Conservation (phyloP, 441 rosid species). For the Mallotus repandus region DNA sequence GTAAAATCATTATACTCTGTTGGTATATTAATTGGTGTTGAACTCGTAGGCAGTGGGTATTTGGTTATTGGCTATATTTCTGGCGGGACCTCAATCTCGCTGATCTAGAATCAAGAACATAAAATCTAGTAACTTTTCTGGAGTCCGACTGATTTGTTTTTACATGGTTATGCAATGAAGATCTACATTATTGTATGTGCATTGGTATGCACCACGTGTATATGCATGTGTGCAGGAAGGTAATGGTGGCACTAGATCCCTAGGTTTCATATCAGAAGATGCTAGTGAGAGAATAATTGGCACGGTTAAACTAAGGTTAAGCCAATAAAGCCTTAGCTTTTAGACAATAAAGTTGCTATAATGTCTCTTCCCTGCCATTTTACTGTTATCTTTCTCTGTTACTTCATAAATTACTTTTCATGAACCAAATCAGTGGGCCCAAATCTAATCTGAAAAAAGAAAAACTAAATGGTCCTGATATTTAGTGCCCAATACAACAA, state of each 20-base stretch:
- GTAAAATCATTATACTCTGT: not conserved
- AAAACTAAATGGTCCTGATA: not conserved
- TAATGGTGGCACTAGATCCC: not conserved
- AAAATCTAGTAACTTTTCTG: not conserved
- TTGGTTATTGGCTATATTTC: not conserved
- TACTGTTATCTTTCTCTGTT: not conserved
- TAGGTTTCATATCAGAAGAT: not conserved
- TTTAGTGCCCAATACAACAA: not conserved
- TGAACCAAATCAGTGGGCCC: not conserved
- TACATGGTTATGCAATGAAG: not conserved
- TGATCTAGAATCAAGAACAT: not conserved
- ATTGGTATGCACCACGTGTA: not conserved
- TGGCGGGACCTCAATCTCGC: not conserved
- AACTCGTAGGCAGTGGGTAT: not conserved
- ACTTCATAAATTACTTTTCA: not conserved
- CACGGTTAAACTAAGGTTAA: not conserved
- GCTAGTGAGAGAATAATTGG: not conserved
- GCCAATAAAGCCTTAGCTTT: not conserved
- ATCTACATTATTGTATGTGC: not conserved
- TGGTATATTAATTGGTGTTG: not conserved
- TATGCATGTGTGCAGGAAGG: not conserved
- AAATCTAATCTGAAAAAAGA: not conserved
- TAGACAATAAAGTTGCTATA: not conserved
- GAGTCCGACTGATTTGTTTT: not conserved
- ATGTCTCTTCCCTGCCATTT: too few relatives aligned